These are phyloP conservation scores for Conoideocrella luteorostrata DNA, from an alignment of 2,329 filamentous ascomycete species.

Conservation along the genomic window DNA sequence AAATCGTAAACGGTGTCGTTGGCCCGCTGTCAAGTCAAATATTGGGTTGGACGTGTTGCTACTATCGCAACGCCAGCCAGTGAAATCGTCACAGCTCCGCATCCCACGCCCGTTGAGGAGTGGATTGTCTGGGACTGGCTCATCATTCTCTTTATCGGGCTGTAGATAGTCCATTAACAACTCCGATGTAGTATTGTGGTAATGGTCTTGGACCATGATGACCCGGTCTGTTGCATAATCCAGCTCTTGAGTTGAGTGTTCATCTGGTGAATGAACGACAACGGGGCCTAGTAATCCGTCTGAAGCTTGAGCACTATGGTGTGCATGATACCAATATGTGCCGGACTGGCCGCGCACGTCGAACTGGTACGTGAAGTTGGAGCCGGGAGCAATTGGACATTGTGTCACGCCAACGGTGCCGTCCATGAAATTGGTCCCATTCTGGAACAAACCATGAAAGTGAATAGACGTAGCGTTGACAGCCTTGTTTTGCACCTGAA, in stretches of 20 bases:
- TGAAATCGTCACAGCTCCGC: conserved; percentile 28
- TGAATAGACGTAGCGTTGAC: conserved; percentile 63
- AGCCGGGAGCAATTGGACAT: conserved; percentile 57
- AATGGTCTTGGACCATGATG: conserved; percentile 67
- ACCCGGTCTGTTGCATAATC: conserved; percentile 44
- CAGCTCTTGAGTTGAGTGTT: conserved; percentile 21
- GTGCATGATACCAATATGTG: conserved; percentile 58
- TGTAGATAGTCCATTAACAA: conserved; percentile 50
- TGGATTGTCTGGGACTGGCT: conserved; percentile 59
- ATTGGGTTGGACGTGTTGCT: conserved; percentile 29
- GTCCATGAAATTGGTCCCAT: conserved; percentile 69
- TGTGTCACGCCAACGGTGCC: conserved; percentile 63
- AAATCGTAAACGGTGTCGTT: conserved; percentile 59
- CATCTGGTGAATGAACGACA: conserved; percentile 54
- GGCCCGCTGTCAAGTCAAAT: conserved; percentile 43
- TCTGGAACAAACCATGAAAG: conserved; percentile 74
- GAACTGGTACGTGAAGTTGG: conserved; percentile 62
- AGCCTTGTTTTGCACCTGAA: conserved; percentile 63
- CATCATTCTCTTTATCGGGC: conserved; percentile 48
- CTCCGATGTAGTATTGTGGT: conserved; percentile 50
- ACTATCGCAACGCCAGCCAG: conserved; percentile 38
- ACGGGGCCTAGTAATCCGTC: conserved; percentile 64
- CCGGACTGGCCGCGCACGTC: conserved; percentile 46
- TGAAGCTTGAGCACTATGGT: conserved; percentile 57
- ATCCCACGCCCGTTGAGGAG: conserved; percentile 51